These are phyloP conservation scores for Auriscalpium orientale DNA, from an alignment of 768 basidiomycete genomes.

Conservation along the genomic window DNA sequence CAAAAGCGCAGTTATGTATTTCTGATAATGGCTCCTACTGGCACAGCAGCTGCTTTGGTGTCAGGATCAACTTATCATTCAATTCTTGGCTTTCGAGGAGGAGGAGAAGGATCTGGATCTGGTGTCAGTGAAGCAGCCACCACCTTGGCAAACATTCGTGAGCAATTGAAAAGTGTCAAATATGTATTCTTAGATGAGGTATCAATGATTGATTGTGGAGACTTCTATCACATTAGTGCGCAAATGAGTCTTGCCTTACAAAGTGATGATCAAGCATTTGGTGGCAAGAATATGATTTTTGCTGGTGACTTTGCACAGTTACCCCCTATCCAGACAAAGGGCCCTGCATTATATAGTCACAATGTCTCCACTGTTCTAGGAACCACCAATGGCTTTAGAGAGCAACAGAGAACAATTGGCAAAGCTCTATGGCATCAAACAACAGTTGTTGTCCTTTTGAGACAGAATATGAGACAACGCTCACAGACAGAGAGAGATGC, in stretches of 20 bases:
- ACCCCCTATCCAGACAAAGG: constrained; percentile 20
- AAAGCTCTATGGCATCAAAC: constrained; percentile 15
- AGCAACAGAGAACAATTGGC: constrained; percentile 9
- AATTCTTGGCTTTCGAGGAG: constrained; percentile 1
- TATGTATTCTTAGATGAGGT: constrained; percentile 38
- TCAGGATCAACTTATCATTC: constrained; percentile 19
- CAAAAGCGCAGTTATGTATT: constrained; percentile 5
- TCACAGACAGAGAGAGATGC: constrained; percentile 17
- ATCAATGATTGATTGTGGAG: constrained; percentile 31
- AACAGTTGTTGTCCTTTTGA: constrained; percentile 14
- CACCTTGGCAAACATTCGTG: neutral
- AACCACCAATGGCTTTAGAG: neutral
- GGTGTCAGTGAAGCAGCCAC: neutral
- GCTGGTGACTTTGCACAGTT: constrained; percentile 41
- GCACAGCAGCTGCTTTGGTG: constrained; percentile 12
- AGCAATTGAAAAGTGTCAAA: constrained; percentile 21
- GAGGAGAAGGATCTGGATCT: neutral
- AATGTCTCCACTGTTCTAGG: neutral
- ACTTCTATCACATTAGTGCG: constrained; percentile 21
- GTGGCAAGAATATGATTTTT: constrained; percentile 34
- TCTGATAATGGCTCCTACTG: constrained; percentile 15
- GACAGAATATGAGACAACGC: constrained; percentile 16
- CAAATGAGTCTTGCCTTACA: constrained; percentile 15
- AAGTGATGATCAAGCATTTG: constrained; percentile 22
- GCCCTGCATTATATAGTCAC: constrained; percentile 16